Base-by-base conservation (phyloP, 2,329 filamentous ascomycete species). In the Penicillium sp. region DNA sequence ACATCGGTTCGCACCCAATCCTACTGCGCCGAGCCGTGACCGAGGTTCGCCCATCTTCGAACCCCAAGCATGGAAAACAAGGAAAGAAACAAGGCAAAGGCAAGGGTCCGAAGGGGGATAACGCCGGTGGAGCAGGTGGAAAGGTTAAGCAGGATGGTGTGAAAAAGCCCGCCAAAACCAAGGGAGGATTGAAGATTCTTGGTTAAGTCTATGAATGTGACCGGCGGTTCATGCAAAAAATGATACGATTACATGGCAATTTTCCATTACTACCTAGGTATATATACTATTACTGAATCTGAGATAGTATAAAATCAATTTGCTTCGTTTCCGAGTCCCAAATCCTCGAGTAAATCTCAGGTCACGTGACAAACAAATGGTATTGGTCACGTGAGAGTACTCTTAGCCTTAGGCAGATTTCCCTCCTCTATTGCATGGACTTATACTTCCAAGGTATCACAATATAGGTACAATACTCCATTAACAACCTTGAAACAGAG, bases 1-100 rank as follows among this genome's bases (percentile, higher is more conserved):
- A 99, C 76, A 97, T 99, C 71, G 93, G 96, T 68, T 97, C 92
- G 73, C 94, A 97, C 75, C 94, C 94, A 0, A 90, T 97, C 29
- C 80, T 90, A 27, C 84, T 97, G 65, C 87, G 90, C 74, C 90
- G 94, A 73, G 91, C 90, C 64, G 96, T 88, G 65, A 96, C 93
- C 6, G 92, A 97, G 74, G 91, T 99, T 74, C 91, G 90, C 71
- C 85, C 91, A 5, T 82, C 87, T 13, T 82, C 82, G n/a, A 87
- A 88, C 61, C 81, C 83, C 43, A 84, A 84, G 65, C 86, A 85
- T 68, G 87, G 89, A 56, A 84, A 84, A 65, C 86, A 85, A 68
- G 87, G 89, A 57, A 83, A 85, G 51, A 79, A 80, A 65, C 72
- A 75, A 25, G 66, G 67, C 29, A 65, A 66, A 9, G 64, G 64